Conservation (phyloP, 2,329 filamentous ascomycete genomes). For the Pseudomassariella vexata region DNA sequence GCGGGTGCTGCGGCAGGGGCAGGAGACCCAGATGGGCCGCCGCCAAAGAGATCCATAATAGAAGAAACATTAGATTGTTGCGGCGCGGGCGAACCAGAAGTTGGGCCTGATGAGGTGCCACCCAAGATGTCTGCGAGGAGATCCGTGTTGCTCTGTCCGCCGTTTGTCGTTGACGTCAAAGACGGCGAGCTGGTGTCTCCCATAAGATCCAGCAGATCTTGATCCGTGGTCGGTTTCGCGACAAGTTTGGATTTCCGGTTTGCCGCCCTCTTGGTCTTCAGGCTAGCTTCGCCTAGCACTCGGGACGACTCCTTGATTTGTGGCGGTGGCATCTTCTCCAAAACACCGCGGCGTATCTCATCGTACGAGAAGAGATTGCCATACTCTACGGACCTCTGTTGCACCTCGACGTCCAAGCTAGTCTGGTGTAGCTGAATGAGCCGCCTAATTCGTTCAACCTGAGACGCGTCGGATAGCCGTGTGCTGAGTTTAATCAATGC, state of each 20-base stretch:
- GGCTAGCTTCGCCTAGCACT: constrained; percentile 75
- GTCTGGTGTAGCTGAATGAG: constrained; percentile 74
- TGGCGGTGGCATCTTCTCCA: constrained; percentile 96
- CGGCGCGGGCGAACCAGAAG: constrained; percentile 41
- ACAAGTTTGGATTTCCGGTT: constrained; percentile 68
- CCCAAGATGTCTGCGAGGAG: constrained; percentile 89
- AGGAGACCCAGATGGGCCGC: constrained; percentile 34
- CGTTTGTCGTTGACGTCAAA: constrained; percentile 46
- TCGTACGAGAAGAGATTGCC: constrained; percentile 90
- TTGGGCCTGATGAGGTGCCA: constrained; percentile 52
- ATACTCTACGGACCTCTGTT: constrained; percentile 94
- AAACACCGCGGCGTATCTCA: constrained; percentile 76
- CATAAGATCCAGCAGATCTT: constrained; percentile 92
- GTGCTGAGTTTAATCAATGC: constrained; percentile 93
- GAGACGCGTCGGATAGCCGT: constrained; percentile 73
- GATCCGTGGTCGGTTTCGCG: constrained; percentile 72
- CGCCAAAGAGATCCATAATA: constrained; percentile 86
- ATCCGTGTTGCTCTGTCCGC: constrained; percentile 69
- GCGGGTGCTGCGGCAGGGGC: constrained; percentile 40
- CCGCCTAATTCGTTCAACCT: constrained; percentile 78
- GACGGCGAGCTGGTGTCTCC: constrained; percentile 65
- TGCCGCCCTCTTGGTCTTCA: constrained; percentile 60
- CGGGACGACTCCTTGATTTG: constrained; percentile 95
- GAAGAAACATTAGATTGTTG: constrained; percentile 55
- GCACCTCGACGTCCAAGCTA: constrained; percentile 89